Evolutionary conservation across 2,329 filamentous ascomycete species (phyloP), one percentile per base, ranked within the genome.

Genomic region (Penicillium paneum): DNA sequence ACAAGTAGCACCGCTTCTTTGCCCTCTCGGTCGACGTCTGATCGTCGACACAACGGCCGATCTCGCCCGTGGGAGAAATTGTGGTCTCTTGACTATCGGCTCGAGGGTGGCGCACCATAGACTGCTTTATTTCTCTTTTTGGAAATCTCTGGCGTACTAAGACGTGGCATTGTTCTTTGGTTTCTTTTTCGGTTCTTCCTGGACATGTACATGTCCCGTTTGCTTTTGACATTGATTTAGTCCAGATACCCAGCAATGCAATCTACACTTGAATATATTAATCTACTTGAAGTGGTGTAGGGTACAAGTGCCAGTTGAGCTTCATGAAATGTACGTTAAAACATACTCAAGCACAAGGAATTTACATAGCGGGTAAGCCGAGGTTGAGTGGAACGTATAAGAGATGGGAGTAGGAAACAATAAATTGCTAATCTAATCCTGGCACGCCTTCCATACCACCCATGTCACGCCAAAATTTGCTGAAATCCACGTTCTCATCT

Each of bases 401-500:
- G 29, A 32, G 36, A 54, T 51, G 32, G 40, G 34, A 32, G 12
- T 1, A 35, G 44, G 15, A 40, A 38, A 26, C 1, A 2, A 28
- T 26, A 21, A 28, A 38, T 29, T 13, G 21, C 28, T 54, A 54
- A 26, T 57, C 50, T 32, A 54, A 40, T 13, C 46, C 48, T 44
- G 77, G 78, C 65, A 79, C 75, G 42, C 56, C 81, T 53, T 82
- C 75, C 65, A 85, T 74, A 0, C 85, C 85, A 15, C 84, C 85
- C 51, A 88, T 83, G 29, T 90, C 85, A 59, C 83, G 82, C 83
- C 90, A 90, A 51, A 96, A 84, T 54, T 82, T 77, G 58, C 93
- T 90, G 74, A 96, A 96, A 68, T 96, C 83, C n/a, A 96, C 81
- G 0, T 83, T 85, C 46, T 92, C 82, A 41, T 81, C 79, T 58